Conservation (phyloP, 2,329 filamentous ascomycete species). For the Diplodia corticola region DNA sequence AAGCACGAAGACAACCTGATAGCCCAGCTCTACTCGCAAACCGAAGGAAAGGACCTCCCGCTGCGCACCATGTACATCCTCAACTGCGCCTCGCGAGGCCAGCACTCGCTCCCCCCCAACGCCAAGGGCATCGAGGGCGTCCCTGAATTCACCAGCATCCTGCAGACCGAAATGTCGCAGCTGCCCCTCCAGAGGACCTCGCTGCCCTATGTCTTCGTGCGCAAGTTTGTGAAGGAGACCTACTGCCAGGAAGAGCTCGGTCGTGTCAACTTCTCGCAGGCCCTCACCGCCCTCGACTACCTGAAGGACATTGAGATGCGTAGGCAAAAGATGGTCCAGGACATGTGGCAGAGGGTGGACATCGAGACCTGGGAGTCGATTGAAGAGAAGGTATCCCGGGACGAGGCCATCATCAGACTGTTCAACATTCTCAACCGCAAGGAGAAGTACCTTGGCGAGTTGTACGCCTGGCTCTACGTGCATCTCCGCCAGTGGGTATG, state of each 20-base stretch:
- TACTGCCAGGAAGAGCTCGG: constrained; percentile 45
- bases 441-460: constrained; percentile 12
- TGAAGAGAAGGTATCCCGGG: constrained; percentile 50
- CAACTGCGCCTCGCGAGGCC: constrained; percentile 59
- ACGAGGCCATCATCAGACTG: constrained; percentile 46
- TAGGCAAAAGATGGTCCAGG: constrained; percentile 49
- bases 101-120: constrained; percentile 37
- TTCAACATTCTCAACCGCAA: constrained; percentile 18
- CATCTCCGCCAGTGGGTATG: constrained; percentile 64
- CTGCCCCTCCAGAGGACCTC: constrained; percentile 61
- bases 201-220: constrained; percentile 63
- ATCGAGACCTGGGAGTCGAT: constrained; percentile 29
- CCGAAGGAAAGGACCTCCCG: constrained; percentile 64
- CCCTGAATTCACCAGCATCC: constrained; percentile 50
- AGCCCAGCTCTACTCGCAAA: constrained; percentile 59
- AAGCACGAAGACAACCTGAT: constrained; percentile 31
- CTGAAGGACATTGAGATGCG: constrained; percentile 63
- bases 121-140: constrained; percentile 44
- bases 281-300: constrained; percentile 66
- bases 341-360: constrained; percentile 42
- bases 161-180: constrained; percentile 59
- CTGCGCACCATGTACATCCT: constrained; percentile 68
- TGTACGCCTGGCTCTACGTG: constrained; percentile 63
- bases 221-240: constrained; percentile 55
- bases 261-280: constrained; percentile 65